A percentile compares a stretch with the other conserved stretches of the same genome.
Conservation (phyloP, 164 flowering plant genomes). For the Echeveria elegans region DNA sequence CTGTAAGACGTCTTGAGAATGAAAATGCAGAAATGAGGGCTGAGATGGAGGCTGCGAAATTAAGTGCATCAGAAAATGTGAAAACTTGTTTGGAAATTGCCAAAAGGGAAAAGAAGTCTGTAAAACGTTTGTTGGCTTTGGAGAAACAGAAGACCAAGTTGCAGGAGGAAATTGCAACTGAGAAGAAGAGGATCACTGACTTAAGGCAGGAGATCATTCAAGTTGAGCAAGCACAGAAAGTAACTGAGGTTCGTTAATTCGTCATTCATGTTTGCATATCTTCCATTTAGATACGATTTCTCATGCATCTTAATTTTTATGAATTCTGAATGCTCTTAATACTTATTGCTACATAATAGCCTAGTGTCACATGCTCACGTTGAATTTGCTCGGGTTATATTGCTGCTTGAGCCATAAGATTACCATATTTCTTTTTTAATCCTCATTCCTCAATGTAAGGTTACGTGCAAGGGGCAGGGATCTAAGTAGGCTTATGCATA, state of each 20-base stretch:
- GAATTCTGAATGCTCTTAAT: neutral
- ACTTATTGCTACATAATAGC: neutral
- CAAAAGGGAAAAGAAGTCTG: constrained; percentile 82
- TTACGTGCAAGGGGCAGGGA: neutral
- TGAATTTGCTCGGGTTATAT: neutral
- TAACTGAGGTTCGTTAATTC: constrained; percentile 63
- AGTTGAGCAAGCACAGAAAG: constrained; percentile 47
- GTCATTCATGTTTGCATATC: neutral
- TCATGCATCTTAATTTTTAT: neutral
- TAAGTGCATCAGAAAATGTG: constrained; percentile 88
- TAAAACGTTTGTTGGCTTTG: constrained; percentile 78
- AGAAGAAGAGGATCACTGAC: constrained; percentile 57
- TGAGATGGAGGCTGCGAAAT: constrained; percentile 92
- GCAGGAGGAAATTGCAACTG: constrained; percentile 72
- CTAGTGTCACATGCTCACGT: neutral
- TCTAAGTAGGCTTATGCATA: neutral
- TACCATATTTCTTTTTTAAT: neutral
- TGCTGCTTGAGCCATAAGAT: neutral
- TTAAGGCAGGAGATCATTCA: constrained; percentile 38
- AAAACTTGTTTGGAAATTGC: constrained; percentile 64
- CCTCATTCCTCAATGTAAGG: neutral
- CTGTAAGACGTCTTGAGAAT: constrained; percentile 70
- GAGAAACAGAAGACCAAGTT: constrained; percentile 82
- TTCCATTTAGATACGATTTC: neutral
- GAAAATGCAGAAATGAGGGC: constrained; percentile 98